Evolutionary conservation across 495 filamentous ascomycete species (phyloP).

Genomic region (Usnea hakonensis): DNA sequence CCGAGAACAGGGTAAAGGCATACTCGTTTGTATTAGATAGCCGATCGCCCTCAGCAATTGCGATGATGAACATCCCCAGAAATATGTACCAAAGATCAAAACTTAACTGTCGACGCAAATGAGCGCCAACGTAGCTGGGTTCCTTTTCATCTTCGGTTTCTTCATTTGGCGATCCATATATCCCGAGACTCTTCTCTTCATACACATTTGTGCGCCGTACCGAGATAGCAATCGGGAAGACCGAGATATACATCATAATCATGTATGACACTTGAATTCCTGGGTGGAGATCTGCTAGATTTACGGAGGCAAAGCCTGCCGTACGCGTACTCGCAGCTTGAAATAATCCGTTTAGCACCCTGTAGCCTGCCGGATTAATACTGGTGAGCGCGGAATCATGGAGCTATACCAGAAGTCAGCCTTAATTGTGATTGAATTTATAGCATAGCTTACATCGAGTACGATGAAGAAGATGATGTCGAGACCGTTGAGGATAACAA

Average conservation of each 20-base stretch:
- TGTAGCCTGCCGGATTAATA: slow-evolving; percentile 55
- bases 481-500: slow-evolving; percentile 71
- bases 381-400: slow-evolving; percentile 57
- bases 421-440: background rate
- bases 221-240: slow-evolving; percentile 90
- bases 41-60: slow-evolving; percentile 67
- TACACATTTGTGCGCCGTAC: slow-evolving; percentile 93
- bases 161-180: slow-evolving; percentile 50
- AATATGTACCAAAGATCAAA: slow-evolving; percentile 97
- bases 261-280: slow-evolving; percentile 91
- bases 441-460: slow-evolving; percentile 59
- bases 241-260: slow-evolving; percentile 99
- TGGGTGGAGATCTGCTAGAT: slow-evolving; percentile 69
- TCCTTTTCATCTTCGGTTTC: slow-evolving; percentile 49
- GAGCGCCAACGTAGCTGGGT: slow-evolving; percentile 75
- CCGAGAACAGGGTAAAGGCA: slow-evolving; percentile 67
- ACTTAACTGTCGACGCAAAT: slow-evolving; percentile 81
- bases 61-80: slow-evolving; percentile 77
- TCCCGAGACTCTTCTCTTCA: slow-evolving; percentile 85
- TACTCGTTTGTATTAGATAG: slow-evolving; percentile 49
- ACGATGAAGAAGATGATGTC: slow-evolving; percentile 87
- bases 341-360: slow-evolving; percentile 76
- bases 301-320: slow-evolving; percentile 76
- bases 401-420: slow-evolving; percentile 39
- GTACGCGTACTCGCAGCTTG: slow-evolving; percentile 82